These are phyloP conservation scores for Trichothecium roseum DNA, from an alignment of 2,329 filamentous ascomycete species.

Conservation along the genomic window DNA sequence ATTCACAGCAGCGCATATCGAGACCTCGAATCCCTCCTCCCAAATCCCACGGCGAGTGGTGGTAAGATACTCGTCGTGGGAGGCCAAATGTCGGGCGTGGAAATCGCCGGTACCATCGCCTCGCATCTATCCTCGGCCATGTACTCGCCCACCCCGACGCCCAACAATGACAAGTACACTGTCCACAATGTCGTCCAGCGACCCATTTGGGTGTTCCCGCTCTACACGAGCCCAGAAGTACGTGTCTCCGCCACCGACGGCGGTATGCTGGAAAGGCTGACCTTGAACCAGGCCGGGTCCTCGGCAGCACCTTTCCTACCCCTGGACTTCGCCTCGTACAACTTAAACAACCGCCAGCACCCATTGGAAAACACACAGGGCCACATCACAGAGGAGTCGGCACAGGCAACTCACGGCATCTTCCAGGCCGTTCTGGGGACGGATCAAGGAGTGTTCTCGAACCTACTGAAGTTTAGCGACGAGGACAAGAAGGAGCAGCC, in stretches of 20 bases:
- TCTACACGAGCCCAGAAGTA: conserved; percentile 42
- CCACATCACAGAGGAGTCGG: conserved; percentile 48
- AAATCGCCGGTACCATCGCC: conserved; percentile 64
- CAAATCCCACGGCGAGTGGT: conserved; percentile 21
- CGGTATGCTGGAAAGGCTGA: conserved; percentile 7
- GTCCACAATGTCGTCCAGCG: conserved; percentile 60
- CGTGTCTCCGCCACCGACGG: conserved; percentile 3
- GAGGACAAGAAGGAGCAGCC: conserved; percentile 40
- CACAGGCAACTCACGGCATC: conserved; percentile 41
- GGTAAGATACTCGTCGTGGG: conserved; percentile 65
- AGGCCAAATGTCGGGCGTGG: conserved; percentile 74
- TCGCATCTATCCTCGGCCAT: conserved; percentile 56
- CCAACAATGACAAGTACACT: conserved; percentile 37
- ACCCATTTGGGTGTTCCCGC: conserved; percentile 63
- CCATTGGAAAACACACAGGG: conserved; percentile 55
- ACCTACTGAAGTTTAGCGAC: conserved; percentile 25
- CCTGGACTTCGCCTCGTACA: conserved; percentile 62
- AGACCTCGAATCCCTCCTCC: conserved; percentile 38
- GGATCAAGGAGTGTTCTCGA: conserved; percentile 42
- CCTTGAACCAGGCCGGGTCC: conserved; percentile 26
- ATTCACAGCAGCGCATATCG: conserved; percentile 62
- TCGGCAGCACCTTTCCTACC: conserved; percentile 56
- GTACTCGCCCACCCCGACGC: conserved; percentile 38
- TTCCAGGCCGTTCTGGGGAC: conserved; percentile 38
- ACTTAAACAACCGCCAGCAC: conserved; percentile 49